Evolutionary conservation across 1,284 basidiomycete genomes (phyloP).

Genomic region (Ganoderma meredithae): DNA sequence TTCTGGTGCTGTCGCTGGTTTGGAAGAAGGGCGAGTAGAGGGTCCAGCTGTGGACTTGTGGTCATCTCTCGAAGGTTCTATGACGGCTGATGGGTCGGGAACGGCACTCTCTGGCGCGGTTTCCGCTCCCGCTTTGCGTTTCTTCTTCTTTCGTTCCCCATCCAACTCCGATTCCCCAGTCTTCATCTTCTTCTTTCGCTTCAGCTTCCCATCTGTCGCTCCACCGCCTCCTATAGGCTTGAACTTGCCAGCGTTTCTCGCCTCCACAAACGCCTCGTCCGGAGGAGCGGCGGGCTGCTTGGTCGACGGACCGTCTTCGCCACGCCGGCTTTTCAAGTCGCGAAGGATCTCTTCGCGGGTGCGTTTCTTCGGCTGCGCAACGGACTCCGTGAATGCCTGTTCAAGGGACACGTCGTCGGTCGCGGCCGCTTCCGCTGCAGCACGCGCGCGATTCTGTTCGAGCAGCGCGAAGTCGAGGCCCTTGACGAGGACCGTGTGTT

Average conservation of each 20-base stretch:
- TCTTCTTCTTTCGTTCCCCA: constrained; percentile 45
- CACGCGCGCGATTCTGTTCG: constrained; percentile 81
- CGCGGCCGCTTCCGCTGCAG: constrained; percentile 55
- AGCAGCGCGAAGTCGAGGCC: constrained; percentile 90
- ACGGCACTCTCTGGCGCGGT: not conserved
- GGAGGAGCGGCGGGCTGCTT: constrained; percentile 23
- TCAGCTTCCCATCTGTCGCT: constrained; percentile 36
- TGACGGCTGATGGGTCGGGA: constrained; percentile 47
- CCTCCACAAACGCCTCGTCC: constrained; percentile 52
- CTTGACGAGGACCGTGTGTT: constrained; percentile 88
- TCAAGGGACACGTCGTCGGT: constrained; percentile 85
- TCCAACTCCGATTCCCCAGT: constrained; percentile 36
- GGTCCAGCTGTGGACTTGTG: constrained; percentile 19
- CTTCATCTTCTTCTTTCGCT: constrained; percentile 44
- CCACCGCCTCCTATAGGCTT: constrained; percentile 58
- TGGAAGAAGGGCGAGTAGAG: constrained; percentile 28
- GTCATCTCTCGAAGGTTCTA: constrained; percentile 33
- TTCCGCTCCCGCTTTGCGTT: constrained; percentile 44
- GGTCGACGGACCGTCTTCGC: constrained; percentile 33
- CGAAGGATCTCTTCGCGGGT: constrained; percentile 77
- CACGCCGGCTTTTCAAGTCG: constrained; percentile 74
- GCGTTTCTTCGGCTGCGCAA: constrained; percentile 59
- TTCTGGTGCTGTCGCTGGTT: constrained; percentile 23
- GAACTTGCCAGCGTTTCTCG: constrained; percentile 74
- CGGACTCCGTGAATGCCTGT: constrained; percentile 62